Evolutionary conservation across 2,329 filamentous ascomycete genomes (phyloP), one percentile per base, ranked within the genome.

Genomic region (Phialocephala subalpina): DNA sequence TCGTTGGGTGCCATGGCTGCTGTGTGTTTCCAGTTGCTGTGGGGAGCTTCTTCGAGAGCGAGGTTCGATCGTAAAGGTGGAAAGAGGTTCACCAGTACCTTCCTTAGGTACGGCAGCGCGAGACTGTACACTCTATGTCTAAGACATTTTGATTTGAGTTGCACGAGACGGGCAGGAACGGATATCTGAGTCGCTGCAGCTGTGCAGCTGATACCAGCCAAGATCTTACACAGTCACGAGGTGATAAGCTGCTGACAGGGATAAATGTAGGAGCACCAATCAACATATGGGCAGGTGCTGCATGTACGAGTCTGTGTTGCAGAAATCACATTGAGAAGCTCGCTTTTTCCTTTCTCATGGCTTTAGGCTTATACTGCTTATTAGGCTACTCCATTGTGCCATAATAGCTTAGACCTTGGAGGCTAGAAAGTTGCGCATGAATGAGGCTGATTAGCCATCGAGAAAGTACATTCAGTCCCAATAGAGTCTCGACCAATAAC

Each of bases 1-100:
- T 73, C 66, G 47, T 69, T 69, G n/a, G 72, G 67, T 63, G 72
- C 72, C 67, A 67, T 73, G 18, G 33, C 58, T 27, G 29, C 25
- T 27, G 16, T 40, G 12, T 57, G n/a, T 8, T 4, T 53, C 14
- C 22, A 53, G 25, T 33, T 33, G 49, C 14, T 33, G 49, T 22
- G 2, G 25, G n/a, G 14, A 53, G 49, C 49, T 53, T 53, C 49
- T 53, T 53, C 25, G 5, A 18, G 7, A 8, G 45, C 7, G 27
- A 53, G 49, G 12, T 53, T 29, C 9, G 49, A 53, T 16, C 1
- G 25, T 2, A 25, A 29, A 33, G 11, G 11, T 29, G 49, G 49
- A 53, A 27, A 53, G 25, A 53, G 49, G 11, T 53, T 14, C 27
- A 12, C 11, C 49, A 33, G 49, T 25, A 53, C 49, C 49, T 53